Base-by-base conservation (phyloP, 306 rosid genomes). In the Abrus precatorius region DNA sequence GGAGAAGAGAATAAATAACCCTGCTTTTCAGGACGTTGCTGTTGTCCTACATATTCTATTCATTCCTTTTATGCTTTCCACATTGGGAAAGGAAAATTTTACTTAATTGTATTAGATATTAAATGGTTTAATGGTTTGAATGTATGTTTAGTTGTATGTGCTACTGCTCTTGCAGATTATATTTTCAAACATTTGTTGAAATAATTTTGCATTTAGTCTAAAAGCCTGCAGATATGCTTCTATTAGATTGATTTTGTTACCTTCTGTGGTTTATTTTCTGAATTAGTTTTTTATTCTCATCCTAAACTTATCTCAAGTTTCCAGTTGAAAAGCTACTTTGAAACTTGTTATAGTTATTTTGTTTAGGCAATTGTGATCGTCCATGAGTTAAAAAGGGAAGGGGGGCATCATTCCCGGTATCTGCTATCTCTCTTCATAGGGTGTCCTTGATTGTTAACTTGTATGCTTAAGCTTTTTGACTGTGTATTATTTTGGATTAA, bases 391-490 rank as follows among this genome's bases (percentile, higher is more conserved):
- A 64, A 74, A 60, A 60, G 5, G 45, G 34, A 60, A 7, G 45
- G 34, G 40, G 13, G 40, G 4, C 9, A 54, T 66, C 14, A 9
- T 34, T 50, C 13, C 13, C 13, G 33, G 43, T 65, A 32, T 48
- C 59, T 40, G 11, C 29, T 67, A 52, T 67, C 53, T 12, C 75
- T 84, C 14, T 44, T 20, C 20, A 20, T 20, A 8, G 43, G 72
- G 43, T 44, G 79, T 71, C 33, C 14, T 69, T 65, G 45, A 67
- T 20, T 53, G 71, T 34, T 76, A 62, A 66, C 74, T 64, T n/a
- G 36, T 41, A 67, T 50, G 10, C 56, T 14, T 52, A 14, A 61
- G 45, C 50, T 69, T 40, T 69, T 11, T 32, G 44, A 7, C 44
- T 66, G 9, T 14, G 8, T n/a, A 41, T 77, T 2, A 50, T 50